Evolutionary conservation across 169 alveolate genomes (phyloP).

Genomic region (Perkinsus olseni): DNA sequence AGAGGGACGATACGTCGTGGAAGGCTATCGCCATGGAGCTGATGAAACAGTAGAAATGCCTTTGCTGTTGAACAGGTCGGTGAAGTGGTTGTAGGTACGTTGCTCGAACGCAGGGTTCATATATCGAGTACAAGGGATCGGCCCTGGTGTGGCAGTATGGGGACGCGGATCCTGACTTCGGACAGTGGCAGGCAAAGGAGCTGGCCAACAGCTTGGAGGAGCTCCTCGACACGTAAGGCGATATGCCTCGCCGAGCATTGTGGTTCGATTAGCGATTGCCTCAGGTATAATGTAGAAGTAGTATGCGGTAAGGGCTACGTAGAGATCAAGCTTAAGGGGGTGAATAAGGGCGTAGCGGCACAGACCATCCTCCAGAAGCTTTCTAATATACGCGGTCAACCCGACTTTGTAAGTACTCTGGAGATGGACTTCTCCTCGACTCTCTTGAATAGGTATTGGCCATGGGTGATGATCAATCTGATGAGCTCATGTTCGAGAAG

Average conservation of each 20-base stretch:
- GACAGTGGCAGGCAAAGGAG: constrained; percentile 69
- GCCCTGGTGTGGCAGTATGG: constrained; percentile 66
- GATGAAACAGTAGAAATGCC: constrained; percentile 36
- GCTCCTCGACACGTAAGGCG: background rate
- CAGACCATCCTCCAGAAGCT: constrained; percentile 23
- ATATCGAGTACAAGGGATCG: constrained; percentile 63
- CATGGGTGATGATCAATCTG: background rate
- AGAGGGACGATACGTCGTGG: constrained; percentile 38
- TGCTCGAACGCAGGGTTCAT: constrained; percentile 68
- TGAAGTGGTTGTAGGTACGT: constrained; percentile 36
- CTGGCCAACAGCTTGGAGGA: constrained; percentile 33
- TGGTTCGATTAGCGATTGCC: constrained; percentile 16
- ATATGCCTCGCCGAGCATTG: background rate
- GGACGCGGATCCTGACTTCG: constrained; percentile 71
- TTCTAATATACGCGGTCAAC: constrained; percentile 6
- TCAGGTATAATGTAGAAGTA: constrained; percentile 39
- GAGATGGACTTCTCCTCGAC: background rate
- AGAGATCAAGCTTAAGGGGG: constrained; percentile 42
- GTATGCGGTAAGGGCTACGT: constrained; percentile 49
- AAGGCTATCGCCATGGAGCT: constrained; percentile 43
- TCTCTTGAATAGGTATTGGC: background rate
- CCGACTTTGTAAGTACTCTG: background rate
- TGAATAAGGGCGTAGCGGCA: constrained; percentile 37
- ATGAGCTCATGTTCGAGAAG: background rate
- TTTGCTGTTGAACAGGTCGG: background rate